Evolutionary conservation across 768 basidiomycete genomes (phyloP).

Genomic region (Naganishia antarctica): DNA sequence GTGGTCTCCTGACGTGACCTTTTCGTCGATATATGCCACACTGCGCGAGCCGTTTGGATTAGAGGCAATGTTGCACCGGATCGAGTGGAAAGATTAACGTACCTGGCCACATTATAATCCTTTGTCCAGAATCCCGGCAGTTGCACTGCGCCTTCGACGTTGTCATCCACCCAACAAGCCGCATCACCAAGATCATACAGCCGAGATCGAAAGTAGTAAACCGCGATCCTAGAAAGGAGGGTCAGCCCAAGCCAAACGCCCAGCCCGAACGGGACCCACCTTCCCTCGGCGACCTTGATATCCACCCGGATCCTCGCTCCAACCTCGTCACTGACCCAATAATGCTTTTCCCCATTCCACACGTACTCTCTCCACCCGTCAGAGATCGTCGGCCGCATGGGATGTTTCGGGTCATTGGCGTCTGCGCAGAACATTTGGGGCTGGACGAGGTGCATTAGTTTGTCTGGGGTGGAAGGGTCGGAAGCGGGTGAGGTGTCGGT

Average conservation of each 20-base stretch:
- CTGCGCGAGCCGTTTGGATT: conserved; percentile 26
- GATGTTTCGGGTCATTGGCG: conserved; percentile 42
- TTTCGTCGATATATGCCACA: conserved; percentile 47
- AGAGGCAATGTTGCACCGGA: conserved; percentile 5
- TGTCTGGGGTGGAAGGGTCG: conserved; percentile 33
- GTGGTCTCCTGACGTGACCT: conserved; percentile 46
- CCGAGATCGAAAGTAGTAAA: conserved; percentile 45
- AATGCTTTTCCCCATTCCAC: conserved; percentile 48
- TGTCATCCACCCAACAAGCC: conserved; percentile 48
- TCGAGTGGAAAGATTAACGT: conserved; percentile 1
- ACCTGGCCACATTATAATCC: conserved; percentile 45
- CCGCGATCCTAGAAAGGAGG: conserved; percentile 36
- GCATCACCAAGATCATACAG: conserved; percentile 43
- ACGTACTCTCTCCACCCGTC: conserved; percentile 43
- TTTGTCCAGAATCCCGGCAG: conserved; percentile 42
- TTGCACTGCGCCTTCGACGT: conserved; percentile 39
- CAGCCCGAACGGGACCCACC: conserved; percentile 32
- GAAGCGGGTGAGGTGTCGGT: conserved; percentile 27
- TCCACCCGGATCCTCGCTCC: conserved; percentile 45
- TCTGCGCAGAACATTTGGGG: conserved; percentile 47
- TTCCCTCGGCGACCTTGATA: conserved; percentile 43
- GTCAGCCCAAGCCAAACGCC: not conserved
- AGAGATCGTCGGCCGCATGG: conserved; percentile 36
- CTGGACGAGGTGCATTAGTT: conserved; percentile 37
- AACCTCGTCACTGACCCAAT: conserved; percentile 38